phyloP scores from a whole-genome alignment of 1,284 basidiomycete species.

The Microbotryomycetes sp. region DNA sequence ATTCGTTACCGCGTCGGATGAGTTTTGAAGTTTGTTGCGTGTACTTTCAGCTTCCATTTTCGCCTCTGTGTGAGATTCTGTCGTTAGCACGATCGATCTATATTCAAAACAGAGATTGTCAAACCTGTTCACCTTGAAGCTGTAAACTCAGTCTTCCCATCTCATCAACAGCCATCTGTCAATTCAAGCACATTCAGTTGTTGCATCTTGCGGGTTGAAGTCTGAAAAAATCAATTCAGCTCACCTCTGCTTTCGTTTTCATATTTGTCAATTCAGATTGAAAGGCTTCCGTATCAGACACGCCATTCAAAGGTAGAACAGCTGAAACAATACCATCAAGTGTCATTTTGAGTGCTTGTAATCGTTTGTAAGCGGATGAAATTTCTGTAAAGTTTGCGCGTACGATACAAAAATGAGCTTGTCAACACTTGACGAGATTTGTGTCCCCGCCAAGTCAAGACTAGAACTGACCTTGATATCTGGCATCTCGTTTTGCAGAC shows the following conservation, averaged over 20 bases:
- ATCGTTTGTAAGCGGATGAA: constrained; percentile 6
- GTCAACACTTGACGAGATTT: too few relatives aligned
- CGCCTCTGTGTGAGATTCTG: too few relatives aligned
- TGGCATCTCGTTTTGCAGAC: not conserved
- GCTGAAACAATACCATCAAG: constrained; percentile 16
- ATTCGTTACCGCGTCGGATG: too few relatives aligned
- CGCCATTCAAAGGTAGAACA: constrained; percentile 4
- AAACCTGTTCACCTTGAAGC: constrained; percentile 58
- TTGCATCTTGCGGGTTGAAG: not conserved
- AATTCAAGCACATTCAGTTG: not conserved
- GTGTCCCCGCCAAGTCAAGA: too few relatives aligned
- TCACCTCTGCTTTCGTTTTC: constrained; percentile 62
- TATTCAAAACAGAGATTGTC: too few relatives aligned
- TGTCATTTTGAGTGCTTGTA: constrained; percentile 10
- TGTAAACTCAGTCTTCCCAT: constrained; percentile 64
- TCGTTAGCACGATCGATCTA: too few relatives aligned
- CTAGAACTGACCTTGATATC: not conserved
- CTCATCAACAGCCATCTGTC: constrained; percentile 62
- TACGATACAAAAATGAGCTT: too few relatives aligned
- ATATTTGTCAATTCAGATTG: constrained; percentile 66
- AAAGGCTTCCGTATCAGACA: constrained; percentile 56
- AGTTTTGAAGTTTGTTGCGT: too few relatives aligned
- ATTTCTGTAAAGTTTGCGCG: constrained; percentile 17
- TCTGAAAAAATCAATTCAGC: constrained; percentile 30
- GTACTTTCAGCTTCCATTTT: too few relatives aligned